Conservation (phyloP, 2,329 filamentous ascomycete genomes). For the Plenodomus biglobosus region DNA sequence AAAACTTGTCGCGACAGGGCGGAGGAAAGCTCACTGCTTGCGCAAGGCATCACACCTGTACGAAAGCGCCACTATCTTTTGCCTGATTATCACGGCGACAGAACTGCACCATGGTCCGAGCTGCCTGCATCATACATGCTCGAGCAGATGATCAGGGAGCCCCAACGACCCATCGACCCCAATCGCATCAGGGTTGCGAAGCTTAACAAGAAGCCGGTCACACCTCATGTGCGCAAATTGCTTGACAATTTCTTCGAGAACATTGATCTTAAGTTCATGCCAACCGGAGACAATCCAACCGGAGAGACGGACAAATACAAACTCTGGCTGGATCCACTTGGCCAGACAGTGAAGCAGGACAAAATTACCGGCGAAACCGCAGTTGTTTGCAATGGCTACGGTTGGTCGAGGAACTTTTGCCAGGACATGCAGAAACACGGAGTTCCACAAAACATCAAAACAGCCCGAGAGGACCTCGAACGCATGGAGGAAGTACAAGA, state of each 20-base stretch:
- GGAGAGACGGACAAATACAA: slow-evolving; percentile 50
- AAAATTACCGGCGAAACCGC: slow-evolving; percentile 66
- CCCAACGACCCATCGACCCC: slow-evolving; percentile 71
- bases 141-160: slow-evolving; percentile 75
- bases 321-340: slow-evolving; percentile 65
- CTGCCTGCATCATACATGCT: slow-evolving; percentile 80
- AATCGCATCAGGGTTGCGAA: slow-evolving; percentile 63
- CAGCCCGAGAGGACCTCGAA: slow-evolving; percentile 21
- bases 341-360: slow-evolving; percentile 66
- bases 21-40: slow-evolving; percentile 46
- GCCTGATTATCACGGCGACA: slow-evolving; percentile 76
- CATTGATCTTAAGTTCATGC: slow-evolving; percentile 53
- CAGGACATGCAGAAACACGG: slow-evolving; percentile 69
- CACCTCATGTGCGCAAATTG: slow-evolving; percentile 68
- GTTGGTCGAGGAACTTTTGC: slow-evolving; percentile 81
- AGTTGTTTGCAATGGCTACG: slow-evolving; percentile 77
- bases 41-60: slow-evolving; percentile 31
- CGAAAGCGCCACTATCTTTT: slow-evolving; percentile 67
- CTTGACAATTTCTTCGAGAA: slow-evolving; percentile 69
- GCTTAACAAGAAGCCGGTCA: slow-evolving; percentile 67
- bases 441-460: slow-evolving; percentile 25
- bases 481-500: slow-evolving; percentile 17
- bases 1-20: slow-evolving; percentile 62
- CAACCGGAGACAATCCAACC: slow-evolving; percentile 45
- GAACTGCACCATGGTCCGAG: slow-evolving; percentile 74